Conservation (phyloP, 306 rosid species). For the Carpinus fangiana region DNA sequence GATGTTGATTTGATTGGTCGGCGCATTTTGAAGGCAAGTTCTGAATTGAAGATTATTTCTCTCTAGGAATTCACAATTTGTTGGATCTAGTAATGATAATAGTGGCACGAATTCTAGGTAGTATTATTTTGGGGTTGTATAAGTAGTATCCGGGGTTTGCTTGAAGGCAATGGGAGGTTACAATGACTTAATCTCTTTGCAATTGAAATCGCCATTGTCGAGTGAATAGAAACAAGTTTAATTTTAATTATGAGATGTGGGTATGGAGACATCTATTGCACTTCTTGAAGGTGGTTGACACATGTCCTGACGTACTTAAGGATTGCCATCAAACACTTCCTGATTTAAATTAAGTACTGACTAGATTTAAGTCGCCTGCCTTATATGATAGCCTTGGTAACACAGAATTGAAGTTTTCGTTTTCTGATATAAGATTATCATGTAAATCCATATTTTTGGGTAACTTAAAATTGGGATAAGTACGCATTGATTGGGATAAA, state of each 20-base stretch:
- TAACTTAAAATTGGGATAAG: not conserved
- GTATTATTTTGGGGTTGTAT: not conserved
- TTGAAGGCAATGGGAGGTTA: not conserved
- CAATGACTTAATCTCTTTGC: not conserved
- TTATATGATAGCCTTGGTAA: not conserved
- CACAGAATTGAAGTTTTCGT: not conserved
- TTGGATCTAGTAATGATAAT: conserved; percentile 1
- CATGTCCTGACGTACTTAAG: not conserved
- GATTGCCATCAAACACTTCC: not conserved
- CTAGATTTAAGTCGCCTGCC: not conserved
- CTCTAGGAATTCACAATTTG: not conserved
- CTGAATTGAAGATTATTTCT: conserved; percentile 4
- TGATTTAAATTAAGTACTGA: not conserved
- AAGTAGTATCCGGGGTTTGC: not conserved
- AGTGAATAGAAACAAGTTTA: not conserved
- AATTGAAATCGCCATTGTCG: not conserved
- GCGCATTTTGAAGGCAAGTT: conserved; percentile 25
- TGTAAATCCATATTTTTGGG: not conserved
- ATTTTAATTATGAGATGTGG: not conserved
- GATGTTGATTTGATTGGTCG: conserved; percentile 33
- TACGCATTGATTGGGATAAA: not conserved
- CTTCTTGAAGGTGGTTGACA: not conserved
- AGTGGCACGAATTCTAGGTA: not conserved
- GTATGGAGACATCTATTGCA: not conserved
- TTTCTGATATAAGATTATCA: not conserved